Evolutionary conservation across 2,329 filamentous ascomycete species (phyloP).

Genomic region (Simplicillium sp.): DNA sequence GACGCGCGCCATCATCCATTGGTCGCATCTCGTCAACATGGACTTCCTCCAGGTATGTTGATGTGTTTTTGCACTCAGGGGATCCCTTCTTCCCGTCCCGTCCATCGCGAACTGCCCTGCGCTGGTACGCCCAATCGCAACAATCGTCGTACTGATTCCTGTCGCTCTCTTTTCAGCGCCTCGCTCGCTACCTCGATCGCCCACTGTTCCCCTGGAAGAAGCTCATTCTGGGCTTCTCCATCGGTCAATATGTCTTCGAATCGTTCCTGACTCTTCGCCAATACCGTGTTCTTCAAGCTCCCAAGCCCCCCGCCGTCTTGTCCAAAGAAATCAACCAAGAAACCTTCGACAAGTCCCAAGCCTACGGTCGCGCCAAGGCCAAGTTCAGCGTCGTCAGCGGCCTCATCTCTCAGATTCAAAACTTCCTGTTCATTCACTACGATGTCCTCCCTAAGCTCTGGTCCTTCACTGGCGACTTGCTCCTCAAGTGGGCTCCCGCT

Average conservation of each 20-base stretch:
- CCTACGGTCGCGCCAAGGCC: constrained; percentile 92
- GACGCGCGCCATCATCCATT: too few relatives aligned
- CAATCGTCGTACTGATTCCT: not conserved
- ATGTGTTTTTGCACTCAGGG: not conserved
- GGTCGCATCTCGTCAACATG: constrained; percentile 23
- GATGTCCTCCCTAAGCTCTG: constrained; percentile 88
- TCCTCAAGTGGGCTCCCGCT: constrained; percentile 64
- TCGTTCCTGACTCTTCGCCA: constrained; percentile 83
- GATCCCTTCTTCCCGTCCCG: not conserved
- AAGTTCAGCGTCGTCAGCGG: constrained; percentile 75
- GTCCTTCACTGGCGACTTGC: constrained; percentile 66
- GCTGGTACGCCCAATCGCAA: not conserved
- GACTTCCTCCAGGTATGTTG: constrained; percentile 34
- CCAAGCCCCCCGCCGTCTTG: constrained; percentile 74
- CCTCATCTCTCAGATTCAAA: constrained; percentile 81
- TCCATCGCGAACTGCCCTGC: not conserved
- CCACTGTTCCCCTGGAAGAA: constrained; percentile 96
- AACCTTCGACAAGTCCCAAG: constrained; percentile 91
- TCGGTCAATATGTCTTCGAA: constrained; percentile 87
- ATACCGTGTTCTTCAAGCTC: constrained; percentile 75
- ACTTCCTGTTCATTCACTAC: constrained; percentile 79
- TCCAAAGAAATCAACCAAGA: constrained; percentile 80
- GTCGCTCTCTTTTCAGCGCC: constrained; percentile 36
- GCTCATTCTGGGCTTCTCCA: constrained; percentile 86
- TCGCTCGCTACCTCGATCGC: constrained; percentile 80